Evolutionary conservation across 2,329 filamentous ascomycete species (phyloP), one percentile per base, ranked within the genome.

Genomic region (Penicillium italicum): DNA sequence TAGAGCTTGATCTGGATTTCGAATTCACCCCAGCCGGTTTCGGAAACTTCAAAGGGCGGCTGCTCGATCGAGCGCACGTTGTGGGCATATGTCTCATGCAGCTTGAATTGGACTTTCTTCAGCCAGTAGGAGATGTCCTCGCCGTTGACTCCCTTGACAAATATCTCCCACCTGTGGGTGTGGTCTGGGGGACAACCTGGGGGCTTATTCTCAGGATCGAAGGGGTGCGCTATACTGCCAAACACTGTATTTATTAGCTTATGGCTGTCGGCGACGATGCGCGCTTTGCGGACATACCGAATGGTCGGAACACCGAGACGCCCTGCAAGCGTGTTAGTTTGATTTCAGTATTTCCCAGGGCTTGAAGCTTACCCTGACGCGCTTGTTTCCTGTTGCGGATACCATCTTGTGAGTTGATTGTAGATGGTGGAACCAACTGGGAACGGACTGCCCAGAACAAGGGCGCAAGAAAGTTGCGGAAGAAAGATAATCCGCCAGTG

Each of bases 1-100:
- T 96, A 96, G 42, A 99, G 82, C 70, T 96, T 91, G 71, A 99
- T 88, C 60, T 92, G 90, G 68, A 99, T 95, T 72, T 94, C 91
- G 77, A 99, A 99, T 76, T 97, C 94, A 68, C 94, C 94, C 90
- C 95, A 99, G 46, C 94, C 94, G 0, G 94, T 97, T 75, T 97
- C 94, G 60, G 85, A 84, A 58, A 97, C 88, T 68, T 90, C 80
- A 68, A 97, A 99, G 11, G 80, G 91, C 69, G 89, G 84, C 58
- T 85, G 84, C 68, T 96, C 92, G 68, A 94, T 80, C 71, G 88
- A 96, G 65, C 94, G 88, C 22, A 94, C 83, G 55, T 89, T 89
- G 74, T 97, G 96, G 28, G 91, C 87, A 72, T 97, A 97, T 10
- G 93, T 97, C 74, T 97, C 92, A 80, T 97, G 93, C 16, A 99